Percentiles rank a stretch among this genome's conserved stretches.
Evolutionary conservation across 148 eudicot genomes (phyloP).

Genomic region (Rhododendron ovatum): DNA sequence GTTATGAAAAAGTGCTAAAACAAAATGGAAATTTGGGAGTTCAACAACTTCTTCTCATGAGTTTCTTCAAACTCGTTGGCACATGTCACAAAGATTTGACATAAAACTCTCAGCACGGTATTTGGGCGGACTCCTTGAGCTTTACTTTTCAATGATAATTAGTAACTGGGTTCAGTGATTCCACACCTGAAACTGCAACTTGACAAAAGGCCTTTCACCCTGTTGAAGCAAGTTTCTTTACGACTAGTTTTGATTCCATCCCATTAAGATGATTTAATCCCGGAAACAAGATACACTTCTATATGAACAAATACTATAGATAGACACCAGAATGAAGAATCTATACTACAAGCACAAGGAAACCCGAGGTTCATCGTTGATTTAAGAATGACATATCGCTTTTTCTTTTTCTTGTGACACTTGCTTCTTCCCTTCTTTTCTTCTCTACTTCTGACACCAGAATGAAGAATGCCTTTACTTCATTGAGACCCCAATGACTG

Average conservation of each 20-base stretch:
- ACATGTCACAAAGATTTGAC: neutral
- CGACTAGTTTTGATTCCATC: too few species aligned
- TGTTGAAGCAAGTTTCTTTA: neutral
- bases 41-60: too few species aligned
- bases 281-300: neutral
- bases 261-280: neutral
- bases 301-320: neutral
- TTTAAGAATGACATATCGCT: neutral
- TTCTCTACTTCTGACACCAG: neutral
- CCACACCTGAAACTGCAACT: neutral
- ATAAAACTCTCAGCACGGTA: neutral
- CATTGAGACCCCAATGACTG: conserved; percentile 25
- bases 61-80: too few species aligned
- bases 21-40: too few species aligned
- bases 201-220: neutral
- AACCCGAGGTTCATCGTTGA: neutral
- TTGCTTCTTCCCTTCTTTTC: neutral
- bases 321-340: neutral
- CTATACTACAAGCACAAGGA: neutral
- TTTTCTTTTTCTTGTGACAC: neutral
- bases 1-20: too few species aligned
- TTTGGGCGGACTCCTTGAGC: neutral
- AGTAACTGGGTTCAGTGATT: neutral
- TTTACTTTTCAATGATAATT: neutral
- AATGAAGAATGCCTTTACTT: neutral